Conservation (phyloP, 1,284 basidiomycete species). For the Omphalotus olearius region DNA sequence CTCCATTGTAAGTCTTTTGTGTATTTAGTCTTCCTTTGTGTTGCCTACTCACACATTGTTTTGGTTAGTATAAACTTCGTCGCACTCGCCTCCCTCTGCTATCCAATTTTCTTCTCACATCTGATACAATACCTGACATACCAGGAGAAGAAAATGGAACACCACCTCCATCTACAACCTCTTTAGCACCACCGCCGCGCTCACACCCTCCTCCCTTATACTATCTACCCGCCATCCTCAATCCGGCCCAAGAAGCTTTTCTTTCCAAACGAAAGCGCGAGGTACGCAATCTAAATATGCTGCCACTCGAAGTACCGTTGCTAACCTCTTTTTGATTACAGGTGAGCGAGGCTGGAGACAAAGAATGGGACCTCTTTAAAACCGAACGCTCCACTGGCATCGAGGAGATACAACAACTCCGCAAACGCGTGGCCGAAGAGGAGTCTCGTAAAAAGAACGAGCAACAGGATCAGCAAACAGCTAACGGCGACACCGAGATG, state of each 20-base stretch:
- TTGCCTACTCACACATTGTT: not conserved
- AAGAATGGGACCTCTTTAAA: constrained; percentile 62
- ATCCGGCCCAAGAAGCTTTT: constrained; percentile 68
- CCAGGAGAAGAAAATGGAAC: not conserved
- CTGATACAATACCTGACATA: constrained; percentile 54
- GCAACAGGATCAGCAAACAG: constrained; percentile 23
- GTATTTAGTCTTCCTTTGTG: not conserved
- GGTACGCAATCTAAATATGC: constrained; percentile 31
- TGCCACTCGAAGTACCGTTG: not conserved
- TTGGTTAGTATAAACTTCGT: constrained; percentile 61
- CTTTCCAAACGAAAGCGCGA: constrained; percentile 56
- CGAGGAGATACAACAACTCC: constrained; percentile 56
- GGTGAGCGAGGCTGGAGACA: constrained; percentile 60
- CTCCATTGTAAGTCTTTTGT: constrained; percentile 57
- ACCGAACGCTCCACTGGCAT: constrained; percentile 55
- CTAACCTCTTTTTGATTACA: constrained; percentile 22
- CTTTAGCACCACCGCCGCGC: constrained; percentile 49
- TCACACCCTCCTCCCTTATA: constrained; percentile 72
- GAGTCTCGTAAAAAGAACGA: constrained; percentile 42
- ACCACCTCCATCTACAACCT: constrained; percentile 24
- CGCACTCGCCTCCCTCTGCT: constrained; percentile 64
- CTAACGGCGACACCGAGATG: constrained; percentile 15
- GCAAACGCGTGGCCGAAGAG: constrained; percentile 62
- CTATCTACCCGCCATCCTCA: constrained; percentile 67
- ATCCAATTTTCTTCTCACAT: constrained; percentile 71